These are phyloP conservation scores for Nicotiana obtusifolia DNA, from an alignment of 257 asterid species.

Conservation along the genomic window DNA sequence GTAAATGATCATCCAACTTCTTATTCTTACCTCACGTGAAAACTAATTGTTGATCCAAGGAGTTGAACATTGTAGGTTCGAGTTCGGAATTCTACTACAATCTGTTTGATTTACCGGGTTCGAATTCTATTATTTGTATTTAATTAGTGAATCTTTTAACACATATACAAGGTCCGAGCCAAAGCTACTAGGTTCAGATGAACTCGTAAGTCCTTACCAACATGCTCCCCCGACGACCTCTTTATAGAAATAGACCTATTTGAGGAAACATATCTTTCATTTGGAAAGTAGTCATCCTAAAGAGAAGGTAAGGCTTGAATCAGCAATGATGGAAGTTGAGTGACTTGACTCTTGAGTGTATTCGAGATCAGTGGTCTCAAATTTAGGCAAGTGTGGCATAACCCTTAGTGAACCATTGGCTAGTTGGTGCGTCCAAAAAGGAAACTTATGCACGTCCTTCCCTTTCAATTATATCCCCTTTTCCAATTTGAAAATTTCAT, in stretches of 20 bases:
- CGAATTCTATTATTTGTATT: no score
- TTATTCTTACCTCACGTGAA: not conserved
- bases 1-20: not conserved
- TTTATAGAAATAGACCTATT: not conserved
- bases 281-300: not conserved
- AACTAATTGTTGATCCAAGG: not conserved
- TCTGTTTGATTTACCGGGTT: no score
- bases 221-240: not conserved
- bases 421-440: not conserved
- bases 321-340: not conserved
- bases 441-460: not conserved
- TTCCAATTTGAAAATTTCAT: not conserved
- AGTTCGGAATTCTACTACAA: no score
- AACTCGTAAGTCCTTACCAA: no score
- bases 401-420: not conserved
- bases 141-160: no score
- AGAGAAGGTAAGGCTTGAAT: not conserved
- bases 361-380: not conserved
- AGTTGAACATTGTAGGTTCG: no score
- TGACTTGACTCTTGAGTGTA: not conserved
- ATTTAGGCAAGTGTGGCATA: not conserved
- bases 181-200: no score
- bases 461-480: not conserved
- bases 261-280: not conserved
- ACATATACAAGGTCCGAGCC: no score